Evolutionary conservation across 805 yeast species (phyloP).

Genomic region (Kodamaea hsintzibuensis): DNA sequence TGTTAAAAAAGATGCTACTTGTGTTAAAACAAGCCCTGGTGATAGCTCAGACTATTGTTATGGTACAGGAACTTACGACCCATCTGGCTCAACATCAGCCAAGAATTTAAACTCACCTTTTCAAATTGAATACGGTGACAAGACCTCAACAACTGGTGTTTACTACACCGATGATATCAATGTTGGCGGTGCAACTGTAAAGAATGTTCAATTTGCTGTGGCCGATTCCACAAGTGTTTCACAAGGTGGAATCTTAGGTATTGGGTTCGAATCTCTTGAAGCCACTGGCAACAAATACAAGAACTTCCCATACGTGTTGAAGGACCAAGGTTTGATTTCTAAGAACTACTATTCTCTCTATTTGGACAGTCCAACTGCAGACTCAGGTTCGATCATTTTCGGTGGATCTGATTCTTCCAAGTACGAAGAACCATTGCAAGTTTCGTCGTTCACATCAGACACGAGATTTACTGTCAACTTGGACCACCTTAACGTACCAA

Average conservation of each 20-base stretch:
- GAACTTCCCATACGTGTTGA: conserved; percentile 67
- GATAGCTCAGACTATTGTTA: conserved; percentile 2
- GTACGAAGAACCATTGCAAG: conserved; percentile 47
- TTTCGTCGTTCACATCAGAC: conserved; percentile 21
- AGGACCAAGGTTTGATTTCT: conserved; percentile 54
- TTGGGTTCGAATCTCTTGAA: conserved; percentile 9
- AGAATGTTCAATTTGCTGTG: conserved; percentile 11
- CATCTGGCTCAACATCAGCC: conserved; percentile 10
- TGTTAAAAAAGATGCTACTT: background rate
- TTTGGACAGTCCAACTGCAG: conserved; percentile 41
- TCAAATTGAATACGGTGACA: conserved; percentile 9
- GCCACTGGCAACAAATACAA: conserved; percentile 41
- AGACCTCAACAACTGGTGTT: conserved; percentile 6
- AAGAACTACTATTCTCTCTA: conserved; percentile 63
- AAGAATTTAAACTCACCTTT: conserved; percentile 3
- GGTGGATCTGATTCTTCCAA: conserved; percentile 73
- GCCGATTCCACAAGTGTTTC: conserved; percentile 10
- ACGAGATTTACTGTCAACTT: conserved; percentile 5
- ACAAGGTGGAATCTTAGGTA: conserved; percentile 15
- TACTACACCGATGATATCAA: conserved; percentile 10
- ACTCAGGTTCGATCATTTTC: conserved; percentile 57
- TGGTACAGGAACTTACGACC: conserved; percentile 11
- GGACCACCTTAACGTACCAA: conserved; percentile 1
- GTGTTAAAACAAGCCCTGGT: background rate
- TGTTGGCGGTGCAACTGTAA: conserved; percentile 12